These are phyloP conservation scores for Rhizopogon vinicolor DNA, from an alignment of 768 basidiomycete genomes.

Conservation along the genomic window DNA sequence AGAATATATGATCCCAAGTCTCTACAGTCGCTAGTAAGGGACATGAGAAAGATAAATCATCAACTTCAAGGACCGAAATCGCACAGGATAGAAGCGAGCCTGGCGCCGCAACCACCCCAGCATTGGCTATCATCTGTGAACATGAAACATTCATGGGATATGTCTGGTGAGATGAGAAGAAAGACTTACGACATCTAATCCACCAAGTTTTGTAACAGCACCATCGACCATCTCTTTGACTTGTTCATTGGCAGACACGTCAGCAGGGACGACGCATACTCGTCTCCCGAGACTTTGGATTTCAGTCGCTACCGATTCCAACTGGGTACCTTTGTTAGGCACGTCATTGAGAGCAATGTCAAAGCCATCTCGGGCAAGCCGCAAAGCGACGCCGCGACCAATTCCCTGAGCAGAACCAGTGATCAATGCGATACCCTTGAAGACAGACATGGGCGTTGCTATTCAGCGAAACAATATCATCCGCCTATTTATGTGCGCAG, in stretches of 20 bases:
- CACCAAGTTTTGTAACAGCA: slow-evolving; percentile 7
- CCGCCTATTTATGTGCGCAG: no score
- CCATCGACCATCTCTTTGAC: slow-evolving; percentile 9
- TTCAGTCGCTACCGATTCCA: slow-evolving; percentile 8
- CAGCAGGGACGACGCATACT: slow-evolving; percentile 1
- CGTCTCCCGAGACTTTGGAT: slow-evolving; percentile 5
- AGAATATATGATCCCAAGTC: slow-evolving; percentile 23
- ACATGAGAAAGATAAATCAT: background rate
- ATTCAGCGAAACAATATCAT: no score
- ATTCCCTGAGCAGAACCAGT: slow-evolving; percentile 30
- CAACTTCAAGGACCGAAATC: background rate
- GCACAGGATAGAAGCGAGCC: background rate
- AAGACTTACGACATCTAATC: slow-evolving; percentile 9
- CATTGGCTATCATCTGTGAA: slow-evolving; percentile 4
- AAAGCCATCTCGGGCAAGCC: slow-evolving; percentile 31
- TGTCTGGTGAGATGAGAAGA: background rate
- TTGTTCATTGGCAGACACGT: slow-evolving; percentile 10
- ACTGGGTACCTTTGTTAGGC: background rate
- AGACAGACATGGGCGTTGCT: background rate
- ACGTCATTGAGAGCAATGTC: slow-evolving; percentile 28
- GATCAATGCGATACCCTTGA: slow-evolving; percentile 25
- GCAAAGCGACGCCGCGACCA: slow-evolving; percentile 28
- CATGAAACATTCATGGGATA: background rate
- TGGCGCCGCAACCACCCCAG: background rate
- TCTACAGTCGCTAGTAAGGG: slow-evolving; percentile 6